Conservation (phyloP, 2,329 filamentous ascomycete species). For the Ceratocystis alfenasii region DNA sequence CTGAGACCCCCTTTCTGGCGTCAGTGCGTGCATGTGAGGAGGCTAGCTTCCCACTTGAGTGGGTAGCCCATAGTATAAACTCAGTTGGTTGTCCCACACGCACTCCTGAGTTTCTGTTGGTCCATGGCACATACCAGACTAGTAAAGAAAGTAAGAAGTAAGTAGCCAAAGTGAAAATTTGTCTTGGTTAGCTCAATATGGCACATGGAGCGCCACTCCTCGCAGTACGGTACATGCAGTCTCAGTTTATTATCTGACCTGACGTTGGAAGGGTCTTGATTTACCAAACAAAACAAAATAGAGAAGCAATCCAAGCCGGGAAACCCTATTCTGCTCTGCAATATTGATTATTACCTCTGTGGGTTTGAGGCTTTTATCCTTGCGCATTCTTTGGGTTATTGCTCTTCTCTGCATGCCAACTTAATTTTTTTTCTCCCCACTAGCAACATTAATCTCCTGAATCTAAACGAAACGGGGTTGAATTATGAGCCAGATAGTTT, state of each 20-base stretch:
- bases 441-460: slow-evolving; percentile 4
- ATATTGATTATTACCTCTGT: background rate
- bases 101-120: background rate
- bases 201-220: background rate
- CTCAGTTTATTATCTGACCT: slow-evolving; percentile 1
- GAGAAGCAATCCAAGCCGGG: background rate
- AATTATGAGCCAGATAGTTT: background rate
- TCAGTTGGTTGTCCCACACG: background rate
- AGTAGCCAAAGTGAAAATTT: background rate
- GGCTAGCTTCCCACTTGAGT: background rate
- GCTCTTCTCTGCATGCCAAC: background rate
- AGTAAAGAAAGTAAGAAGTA: background rate
- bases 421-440: background rate
- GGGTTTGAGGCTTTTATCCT: background rate
- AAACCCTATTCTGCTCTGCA: background rate
- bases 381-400: background rate
- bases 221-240: background rate
- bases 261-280: background rate
- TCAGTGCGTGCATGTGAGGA: background rate
- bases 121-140: background rate
- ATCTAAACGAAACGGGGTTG: slow-evolving; percentile 11
- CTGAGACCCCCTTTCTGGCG: slow-evolving; percentile 5
- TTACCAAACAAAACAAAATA: background rate
- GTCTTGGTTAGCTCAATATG: background rate
- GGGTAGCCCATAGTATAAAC: background rate